Conservation (phyloP, 805 yeast genomes). For the Ogataea nakhonphanomensis region DNA sequence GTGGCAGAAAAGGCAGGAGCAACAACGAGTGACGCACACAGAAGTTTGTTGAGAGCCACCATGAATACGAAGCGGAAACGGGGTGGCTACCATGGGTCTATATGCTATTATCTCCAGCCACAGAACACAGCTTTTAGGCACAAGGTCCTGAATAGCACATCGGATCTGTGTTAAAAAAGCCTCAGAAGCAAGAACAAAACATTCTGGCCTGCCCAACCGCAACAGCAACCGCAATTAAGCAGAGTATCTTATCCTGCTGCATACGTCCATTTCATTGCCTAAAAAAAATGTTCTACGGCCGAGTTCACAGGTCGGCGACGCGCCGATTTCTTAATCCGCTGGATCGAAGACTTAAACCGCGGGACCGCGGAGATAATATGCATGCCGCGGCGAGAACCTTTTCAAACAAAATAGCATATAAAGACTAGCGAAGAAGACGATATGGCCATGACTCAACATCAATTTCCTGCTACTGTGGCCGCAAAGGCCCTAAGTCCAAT, state of each 20-base stretch:
- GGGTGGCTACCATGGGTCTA: background rate
- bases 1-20: constrained; percentile 15
- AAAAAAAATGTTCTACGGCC: no score
- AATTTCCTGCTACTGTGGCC: constrained; percentile 13
- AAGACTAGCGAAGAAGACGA: background rate
- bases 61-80: constrained; percentile 3
- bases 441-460: constrained; percentile 5
- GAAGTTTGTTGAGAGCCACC: constrained; percentile 16
- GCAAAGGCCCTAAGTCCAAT: constrained; percentile 19
- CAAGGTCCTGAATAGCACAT: no score
- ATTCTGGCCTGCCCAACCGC: no score
- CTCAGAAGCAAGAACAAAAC: no score
- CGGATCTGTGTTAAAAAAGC: no score
- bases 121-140: constrained; percentile 1
- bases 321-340: no score
- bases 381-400: constrained; percentile 4
- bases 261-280: no score
- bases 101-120: background rate
- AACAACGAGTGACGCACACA: constrained; percentile 8
- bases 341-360: background rate
- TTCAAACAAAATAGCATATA: background rate
- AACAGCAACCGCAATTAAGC: no score
- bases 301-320: no score
- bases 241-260: no score
- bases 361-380: background rate